phyloP scores from a whole-genome alignment of 139 green algal genomes.

The Chlorella sp. region DNA sequence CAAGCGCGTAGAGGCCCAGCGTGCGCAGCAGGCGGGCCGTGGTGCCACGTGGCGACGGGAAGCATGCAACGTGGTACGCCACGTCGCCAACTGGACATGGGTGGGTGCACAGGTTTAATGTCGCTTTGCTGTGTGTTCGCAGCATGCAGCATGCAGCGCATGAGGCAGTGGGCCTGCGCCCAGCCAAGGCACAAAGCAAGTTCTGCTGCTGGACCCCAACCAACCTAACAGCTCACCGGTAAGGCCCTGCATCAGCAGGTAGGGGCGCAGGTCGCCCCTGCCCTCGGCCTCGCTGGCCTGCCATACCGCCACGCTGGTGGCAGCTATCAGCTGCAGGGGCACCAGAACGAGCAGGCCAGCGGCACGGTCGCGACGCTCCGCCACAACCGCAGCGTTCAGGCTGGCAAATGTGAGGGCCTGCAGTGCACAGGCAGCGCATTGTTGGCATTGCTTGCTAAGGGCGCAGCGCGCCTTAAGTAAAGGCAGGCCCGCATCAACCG shows the following conservation, averaged over 20 bases:
- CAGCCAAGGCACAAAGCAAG: too few species aligned
- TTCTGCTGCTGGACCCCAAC: not conserved
- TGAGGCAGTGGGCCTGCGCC: too few species aligned
- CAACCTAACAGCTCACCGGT: not conserved
- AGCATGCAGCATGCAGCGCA: too few species aligned
- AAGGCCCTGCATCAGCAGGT: slow-evolving; percentile 1
- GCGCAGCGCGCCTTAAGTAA: too few species aligned
- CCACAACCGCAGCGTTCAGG: not conserved
- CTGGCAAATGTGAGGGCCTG: not conserved
- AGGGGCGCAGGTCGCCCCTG: not conserved
- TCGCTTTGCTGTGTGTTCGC: too few species aligned
- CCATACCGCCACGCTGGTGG: slow-evolving; percentile 1
- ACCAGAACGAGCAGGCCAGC: not conserved
- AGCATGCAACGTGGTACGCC: not conserved
- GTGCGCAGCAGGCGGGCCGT: not conserved
- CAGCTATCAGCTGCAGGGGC: not conserved
- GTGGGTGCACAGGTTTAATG: not conserved
- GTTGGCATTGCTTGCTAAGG: not conserved
- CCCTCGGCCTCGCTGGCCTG: slow-evolving; percentile 6
- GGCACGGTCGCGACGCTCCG: not conserved
- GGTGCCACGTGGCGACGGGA: too few species aligned
- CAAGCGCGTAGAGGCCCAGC: not conserved
- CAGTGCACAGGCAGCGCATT: not conserved
- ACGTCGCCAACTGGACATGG: not conserved
- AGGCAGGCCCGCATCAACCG: too few species aligned